Evolutionary conservation across 2,329 filamentous ascomycete species (phyloP), one percentile per base, ranked within the genome.

Genomic region (Geosmithia putterillii): DNA sequence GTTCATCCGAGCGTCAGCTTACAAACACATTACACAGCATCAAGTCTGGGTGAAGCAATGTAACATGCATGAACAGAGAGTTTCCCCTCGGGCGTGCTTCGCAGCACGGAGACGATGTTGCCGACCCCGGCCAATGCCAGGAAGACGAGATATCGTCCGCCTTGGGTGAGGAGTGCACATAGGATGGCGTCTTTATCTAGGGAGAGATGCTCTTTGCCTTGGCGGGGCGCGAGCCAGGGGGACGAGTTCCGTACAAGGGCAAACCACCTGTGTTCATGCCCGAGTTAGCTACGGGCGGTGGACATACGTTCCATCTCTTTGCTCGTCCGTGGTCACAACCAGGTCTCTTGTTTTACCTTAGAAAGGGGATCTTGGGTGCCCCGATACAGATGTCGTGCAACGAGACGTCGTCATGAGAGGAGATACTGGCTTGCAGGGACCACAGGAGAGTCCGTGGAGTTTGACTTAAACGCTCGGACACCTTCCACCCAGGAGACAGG

Each of bases 201-300:
- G 4, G 66, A 64, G 45, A 94, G 83, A 1, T 64, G 64, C 3
- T 66, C 61, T 48, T 74, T 79, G 12, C 89, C 89, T 57, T 95
- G 89, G 35, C 87, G 71, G n/a, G 90, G 90, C 7, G 83, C 86
- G 10, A 95, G 66, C 90, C 90, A 96, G 1, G 88, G 83, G 28
- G 73, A 74, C 78, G 81, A 92, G 3, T 86, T 68, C 17, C 88
- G 78, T 5, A 94, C 80, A 12, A 95, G 63, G 7, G 86, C 79
- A 57, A 95, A 90, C 79, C 87, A 94, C 51, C 83, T 77, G 42
- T 4, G 39, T 14, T 15, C n/a, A n/a, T n/a, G 41, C 28, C 43
- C 17, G 44, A 14, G 47, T 42, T 32, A 38, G 34, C 17, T 20
- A 22, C 7, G 7, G n/a, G n/a, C n/a, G 10, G 28, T 25, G 23